Evolutionary conservation across 2,329 filamentous ascomycete genomes (phyloP).

Genomic region (Talaromyces verruculosus): DNA sequence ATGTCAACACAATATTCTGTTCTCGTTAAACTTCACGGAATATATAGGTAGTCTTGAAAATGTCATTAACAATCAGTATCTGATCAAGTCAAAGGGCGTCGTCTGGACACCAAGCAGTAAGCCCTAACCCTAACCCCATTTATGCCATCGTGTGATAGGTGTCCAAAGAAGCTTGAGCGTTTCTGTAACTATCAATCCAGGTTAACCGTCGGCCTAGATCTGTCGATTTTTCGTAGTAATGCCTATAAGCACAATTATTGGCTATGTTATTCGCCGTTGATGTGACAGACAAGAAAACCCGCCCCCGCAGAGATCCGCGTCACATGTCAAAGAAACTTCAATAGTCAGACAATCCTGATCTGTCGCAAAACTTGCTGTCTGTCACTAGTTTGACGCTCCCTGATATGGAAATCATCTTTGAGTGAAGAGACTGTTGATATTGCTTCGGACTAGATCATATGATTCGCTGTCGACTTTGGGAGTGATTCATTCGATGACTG

Average conservation of each 20-base stretch:
- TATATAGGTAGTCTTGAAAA: too few relatives aligned
- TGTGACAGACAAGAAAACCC: not conserved
- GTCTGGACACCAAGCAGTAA: not conserved
- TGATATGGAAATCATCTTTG: not conserved
- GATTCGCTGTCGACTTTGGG: not conserved
- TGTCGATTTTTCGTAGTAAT: not conserved
- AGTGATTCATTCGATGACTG: not conserved
- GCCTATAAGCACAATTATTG: not conserved
- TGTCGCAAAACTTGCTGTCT: not conserved
- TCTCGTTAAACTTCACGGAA: too few relatives aligned
- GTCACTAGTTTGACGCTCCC: not conserved
- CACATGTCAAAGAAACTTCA: not conserved
- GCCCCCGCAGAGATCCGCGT: conserved; percentile 2
- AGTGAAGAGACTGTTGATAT: not conserved
- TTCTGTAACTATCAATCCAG: not conserved
- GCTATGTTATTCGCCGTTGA: not conserved
- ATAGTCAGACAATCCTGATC: conserved; percentile 2
- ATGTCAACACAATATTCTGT: too few relatives aligned
- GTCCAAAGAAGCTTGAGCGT: not conserved
- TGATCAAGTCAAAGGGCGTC: too few relatives aligned
- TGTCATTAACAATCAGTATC: too few relatives aligned
- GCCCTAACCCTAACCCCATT: not conserved
- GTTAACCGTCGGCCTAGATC: not conserved
- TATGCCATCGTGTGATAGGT: not conserved
- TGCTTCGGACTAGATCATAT: not conserved